Evolutionary conservation across 306 rosid species (phyloP).

Genomic region (Malus orientalis): DNA sequence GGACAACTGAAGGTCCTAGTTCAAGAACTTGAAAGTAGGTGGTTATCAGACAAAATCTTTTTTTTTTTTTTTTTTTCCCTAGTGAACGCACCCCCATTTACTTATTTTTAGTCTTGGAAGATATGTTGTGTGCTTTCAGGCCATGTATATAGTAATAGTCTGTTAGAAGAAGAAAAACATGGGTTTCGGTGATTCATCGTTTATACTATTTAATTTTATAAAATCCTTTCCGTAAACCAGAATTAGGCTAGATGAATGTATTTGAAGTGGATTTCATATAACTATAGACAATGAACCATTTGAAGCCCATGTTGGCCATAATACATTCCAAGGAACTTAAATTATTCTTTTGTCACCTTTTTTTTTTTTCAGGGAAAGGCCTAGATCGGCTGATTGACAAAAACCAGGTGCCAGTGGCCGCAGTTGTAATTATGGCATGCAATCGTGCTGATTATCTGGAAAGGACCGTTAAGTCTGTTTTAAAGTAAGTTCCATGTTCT

Average conservation of each 20-base stretch:
- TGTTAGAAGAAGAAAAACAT: neutral
- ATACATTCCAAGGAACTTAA: slow-evolving; percentile 21
- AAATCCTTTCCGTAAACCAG: neutral
- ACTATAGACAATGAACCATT: neutral
- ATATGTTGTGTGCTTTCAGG: neutral
- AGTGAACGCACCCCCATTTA: neutral
- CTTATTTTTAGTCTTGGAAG: neutral
- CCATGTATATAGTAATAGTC: neutral
- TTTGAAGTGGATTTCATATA: neutral
- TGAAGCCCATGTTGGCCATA: neutral
- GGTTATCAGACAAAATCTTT: neutral
- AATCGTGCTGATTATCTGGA: slow-evolving; percentile 95
- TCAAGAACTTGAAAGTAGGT: slow-evolving; percentile 83
- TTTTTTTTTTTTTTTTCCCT: too few relatives aligned
- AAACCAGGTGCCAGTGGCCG: slow-evolving; percentile 88
- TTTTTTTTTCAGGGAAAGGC: slow-evolving; percentile 56
- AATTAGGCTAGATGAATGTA: neutral
- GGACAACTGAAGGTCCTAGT: slow-evolving; percentile 65
- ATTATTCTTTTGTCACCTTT: slow-evolving; percentile 17
- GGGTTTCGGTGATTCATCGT: neutral
- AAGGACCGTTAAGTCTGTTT: slow-evolving; percentile 69
- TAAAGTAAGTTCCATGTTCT: slow-evolving; percentile 49
- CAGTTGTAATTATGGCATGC: slow-evolving; percentile 98
- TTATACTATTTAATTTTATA: too few relatives aligned
- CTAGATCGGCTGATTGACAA: slow-evolving; percentile 55